phyloP scores from a whole-genome alignment of 169 alveolate genomes.

The Besnoitia besnoiti region DNA sequence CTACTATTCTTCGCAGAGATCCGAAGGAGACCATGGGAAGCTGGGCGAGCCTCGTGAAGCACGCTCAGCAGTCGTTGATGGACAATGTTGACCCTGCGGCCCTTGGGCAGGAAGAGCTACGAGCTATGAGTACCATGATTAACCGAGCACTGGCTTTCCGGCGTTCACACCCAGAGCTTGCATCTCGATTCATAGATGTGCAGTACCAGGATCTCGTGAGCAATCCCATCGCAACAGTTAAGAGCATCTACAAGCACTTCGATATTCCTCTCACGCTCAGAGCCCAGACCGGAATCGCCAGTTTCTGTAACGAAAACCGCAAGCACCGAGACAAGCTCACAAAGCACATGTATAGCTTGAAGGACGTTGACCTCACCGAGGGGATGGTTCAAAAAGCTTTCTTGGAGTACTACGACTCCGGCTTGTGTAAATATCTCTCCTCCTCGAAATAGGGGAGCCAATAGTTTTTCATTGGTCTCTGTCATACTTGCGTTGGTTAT shows the following conservation, averaged over 20 bases:
- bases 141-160: slow-evolving; percentile 68
- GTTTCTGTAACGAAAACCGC: slow-evolving; percentile 56
- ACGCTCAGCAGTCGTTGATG: slow-evolving; percentile 68
- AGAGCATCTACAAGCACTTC: slow-evolving; percentile 68
- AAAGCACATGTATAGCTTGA: slow-evolving; percentile 66
- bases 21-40: slow-evolving; percentile 72
- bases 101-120: slow-evolving; percentile 67
- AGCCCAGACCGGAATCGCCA: slow-evolving; percentile 55
- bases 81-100: slow-evolving; percentile 68
- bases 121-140: slow-evolving; percentile 71
- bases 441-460: neutral
- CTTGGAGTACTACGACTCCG: slow-evolving; percentile 67
- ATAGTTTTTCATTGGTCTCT: too few relatives aligned
- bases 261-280: slow-evolving; percentile 52
- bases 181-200: slow-evolving; percentile 68
- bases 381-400: slow-evolving; percentile 67
- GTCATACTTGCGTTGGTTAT: too few relatives aligned
- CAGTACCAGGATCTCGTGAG: slow-evolving; percentile 70
- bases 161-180: slow-evolving; percentile 48
- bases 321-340: slow-evolving; percentile 68
- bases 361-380: slow-evolving; percentile 66
- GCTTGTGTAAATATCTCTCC: slow-evolving; percentile 62
- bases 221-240: slow-evolving; percentile 67
- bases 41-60: slow-evolving; percentile 71
- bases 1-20: slow-evolving; percentile 61